Conservation (phyloP, 2,329 filamentous ascomycete species). For the Stemphylium beticola region DNA sequence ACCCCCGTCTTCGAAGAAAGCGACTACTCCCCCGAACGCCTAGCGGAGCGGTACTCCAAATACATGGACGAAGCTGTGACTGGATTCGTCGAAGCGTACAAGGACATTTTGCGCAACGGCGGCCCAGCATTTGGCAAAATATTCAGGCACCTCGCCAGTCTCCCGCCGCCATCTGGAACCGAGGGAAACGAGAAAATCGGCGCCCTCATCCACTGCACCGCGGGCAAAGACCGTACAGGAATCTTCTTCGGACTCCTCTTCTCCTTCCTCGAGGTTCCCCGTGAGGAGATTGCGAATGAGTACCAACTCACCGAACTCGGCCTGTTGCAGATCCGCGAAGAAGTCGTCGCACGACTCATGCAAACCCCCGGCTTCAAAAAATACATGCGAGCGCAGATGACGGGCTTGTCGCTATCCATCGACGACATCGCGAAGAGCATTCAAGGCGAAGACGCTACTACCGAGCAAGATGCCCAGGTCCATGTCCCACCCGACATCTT, state of each 20-base stretch:
- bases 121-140: constrained; percentile 64
- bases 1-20: constrained; percentile 68
- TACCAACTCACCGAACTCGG: constrained; percentile 72
- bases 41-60: constrained; percentile 65
- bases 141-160: constrained; percentile 62
- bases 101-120: constrained; percentile 63
- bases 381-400: constrained; percentile 26
- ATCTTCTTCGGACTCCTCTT: constrained; percentile 71
- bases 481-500: constrained; percentile 47
- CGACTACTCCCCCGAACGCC: constrained; percentile 67
- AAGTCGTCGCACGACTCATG: constrained; percentile 61
- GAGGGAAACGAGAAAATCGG: constrained; percentile 48
- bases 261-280: constrained; percentile 66
- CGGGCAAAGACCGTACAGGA: constrained; percentile 79
- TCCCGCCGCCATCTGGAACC: constrained; percentile 28
- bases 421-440: constrained; percentile 58
- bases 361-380: constrained; percentile 30
- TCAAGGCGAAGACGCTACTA: constrained; percentile 25
- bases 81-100: constrained; percentile 70
- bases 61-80: constrained; percentile 63
- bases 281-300: constrained; percentile 66
- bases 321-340: constrained; percentile 53
- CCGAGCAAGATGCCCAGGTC: constrained; percentile 20
- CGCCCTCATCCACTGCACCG: constrained; percentile 74
- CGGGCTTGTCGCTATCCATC: constrained; percentile 46